Evolutionary conservation across 1,139 yeast species (phyloP).

Genomic region (Nakaseomyces glabratus): DNA sequence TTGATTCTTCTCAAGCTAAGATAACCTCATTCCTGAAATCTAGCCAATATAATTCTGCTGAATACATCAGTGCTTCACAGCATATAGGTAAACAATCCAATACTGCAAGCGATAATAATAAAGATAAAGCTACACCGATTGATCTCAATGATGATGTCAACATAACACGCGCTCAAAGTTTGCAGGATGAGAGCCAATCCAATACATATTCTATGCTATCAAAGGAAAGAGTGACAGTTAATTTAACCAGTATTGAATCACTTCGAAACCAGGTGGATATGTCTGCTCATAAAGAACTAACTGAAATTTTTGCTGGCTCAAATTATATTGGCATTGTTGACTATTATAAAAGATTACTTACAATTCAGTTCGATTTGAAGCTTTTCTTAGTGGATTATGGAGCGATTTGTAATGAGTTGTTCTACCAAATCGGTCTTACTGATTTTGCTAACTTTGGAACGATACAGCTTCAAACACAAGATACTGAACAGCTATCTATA

Average conservation of each 20-base stretch:
- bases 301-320: constrained; percentile 60
- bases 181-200: not conserved
- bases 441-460: constrained; percentile 81
- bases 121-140: not conserved
- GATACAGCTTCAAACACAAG: constrained; percentile 36
- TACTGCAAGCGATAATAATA: not conserved
- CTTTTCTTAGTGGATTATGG: constrained; percentile 77
- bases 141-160: constrained; percentile 2
- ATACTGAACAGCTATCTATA: constrained; percentile 16
- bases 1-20: constrained; percentile 61
- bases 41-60: constrained; percentile 13
- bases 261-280: constrained; percentile 46
- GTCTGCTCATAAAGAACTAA: constrained; percentile 43
- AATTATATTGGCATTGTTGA: constrained; percentile 82
- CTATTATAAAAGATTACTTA: constrained; percentile 54
- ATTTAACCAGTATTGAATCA: constrained; percentile 49
- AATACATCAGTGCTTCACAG: constrained; percentile 3
- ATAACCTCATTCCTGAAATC: constrained; percentile 39
- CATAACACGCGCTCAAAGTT: not conserved
- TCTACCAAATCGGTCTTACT: constrained; percentile 69
- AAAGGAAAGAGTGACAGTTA: constrained; percentile 33
- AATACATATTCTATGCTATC: constrained; percentile 14
- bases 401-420: constrained; percentile 55
- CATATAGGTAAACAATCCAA: constrained; percentile 1
- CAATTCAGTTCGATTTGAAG: constrained; percentile 75